Evolutionary conservation across 2,329 filamentous ascomycete species (phyloP).

Genomic region (Nemania abortiva): DNA sequence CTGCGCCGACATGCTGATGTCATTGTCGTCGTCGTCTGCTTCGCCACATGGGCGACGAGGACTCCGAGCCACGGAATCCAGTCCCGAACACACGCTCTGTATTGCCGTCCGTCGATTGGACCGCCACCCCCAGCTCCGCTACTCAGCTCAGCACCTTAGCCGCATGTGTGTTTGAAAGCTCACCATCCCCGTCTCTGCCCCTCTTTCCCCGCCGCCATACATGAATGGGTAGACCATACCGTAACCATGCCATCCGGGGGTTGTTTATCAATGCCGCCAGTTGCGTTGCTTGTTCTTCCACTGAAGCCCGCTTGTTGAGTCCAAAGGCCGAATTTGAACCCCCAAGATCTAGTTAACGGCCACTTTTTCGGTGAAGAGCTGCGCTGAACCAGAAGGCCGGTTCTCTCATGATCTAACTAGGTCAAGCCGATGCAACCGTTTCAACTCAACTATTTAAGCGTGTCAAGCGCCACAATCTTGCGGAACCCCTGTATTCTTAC

Average conservation of each 20-base stretch:
- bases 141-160: constrained; percentile 2
- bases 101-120: constrained; percentile 35
- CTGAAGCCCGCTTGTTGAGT: too few relatives aligned
- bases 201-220: constrained; percentile 28
- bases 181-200: constrained; percentile 7
- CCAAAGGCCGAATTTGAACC: too few relatives aligned
- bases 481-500: neutral
- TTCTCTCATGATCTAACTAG: too few relatives aligned
- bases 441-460: too few relatives aligned
- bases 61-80: constrained; percentile 30
- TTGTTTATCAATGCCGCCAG: neutral
- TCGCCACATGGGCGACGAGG: constrained; percentile 6
- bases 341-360: too few relatives aligned
- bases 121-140: neutral
- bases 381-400: too few relatives aligned
- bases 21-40: constrained; percentile 14
- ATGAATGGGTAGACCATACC: neutral
- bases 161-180: neutral
- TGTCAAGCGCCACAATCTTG: too few relatives aligned
- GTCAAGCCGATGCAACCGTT: too few relatives aligned
- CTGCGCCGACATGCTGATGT: constrained; percentile 20
- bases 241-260: neutral
- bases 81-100: constrained; percentile 33
- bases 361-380: too few relatives aligned
- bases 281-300: neutral